Base-by-base conservation (phyloP, 202 grass and related monocot species). In the Eragrostis tef region DNA sequence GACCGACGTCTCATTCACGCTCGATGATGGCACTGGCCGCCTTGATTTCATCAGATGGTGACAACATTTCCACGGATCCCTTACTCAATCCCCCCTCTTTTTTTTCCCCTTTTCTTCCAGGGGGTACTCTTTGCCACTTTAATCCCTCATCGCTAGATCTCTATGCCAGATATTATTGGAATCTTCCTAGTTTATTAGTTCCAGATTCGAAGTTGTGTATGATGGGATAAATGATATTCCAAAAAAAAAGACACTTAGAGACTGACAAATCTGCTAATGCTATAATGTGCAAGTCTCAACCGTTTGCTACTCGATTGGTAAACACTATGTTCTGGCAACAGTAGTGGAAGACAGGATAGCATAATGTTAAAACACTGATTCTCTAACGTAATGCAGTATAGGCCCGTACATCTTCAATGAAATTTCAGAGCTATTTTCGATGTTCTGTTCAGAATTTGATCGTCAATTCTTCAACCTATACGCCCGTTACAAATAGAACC, bases 11-110 rank as follows among this genome's bases (percentile, higher is more conserved):
- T 83, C 88, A 47, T 93, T 99, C 85, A 91, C 96, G 19, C 77
- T 95, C 6, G 93, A 96, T 44, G 93, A 99, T 26, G 93, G 93
- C 81, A 93, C 93, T 9, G 90, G 96, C 48, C 87, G 90, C 79
- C 81, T 95, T 26, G 90, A 93, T 72, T 89, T 99, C 86, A 88
- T 93, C 58, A 89, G 87, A 90, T 93, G 95, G 95, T 95, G 5
- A 80, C 19, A 0, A 20, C 61, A 14, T 57, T 79, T 78, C 5
- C 11, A 45, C 21, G 12, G 17, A 81, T 31, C 52, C 1, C 43
- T 42, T 59, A 10, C 22, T 4, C 5, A 13, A 7, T 11, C 54
- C 14, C 16, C 64, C 6, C 56, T 0, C 44, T 20, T 2, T 3
- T 66, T 41, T 9, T 10, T n/a, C n/a, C 29, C 0, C 16, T 26